Percentiles rank a stretch among this genome's conserved stretches.
These are phyloP conservation scores for Mycena filopes DNA, from an alignment of 768 basidiomycete genomes.

Conservation along the genomic window DNA sequence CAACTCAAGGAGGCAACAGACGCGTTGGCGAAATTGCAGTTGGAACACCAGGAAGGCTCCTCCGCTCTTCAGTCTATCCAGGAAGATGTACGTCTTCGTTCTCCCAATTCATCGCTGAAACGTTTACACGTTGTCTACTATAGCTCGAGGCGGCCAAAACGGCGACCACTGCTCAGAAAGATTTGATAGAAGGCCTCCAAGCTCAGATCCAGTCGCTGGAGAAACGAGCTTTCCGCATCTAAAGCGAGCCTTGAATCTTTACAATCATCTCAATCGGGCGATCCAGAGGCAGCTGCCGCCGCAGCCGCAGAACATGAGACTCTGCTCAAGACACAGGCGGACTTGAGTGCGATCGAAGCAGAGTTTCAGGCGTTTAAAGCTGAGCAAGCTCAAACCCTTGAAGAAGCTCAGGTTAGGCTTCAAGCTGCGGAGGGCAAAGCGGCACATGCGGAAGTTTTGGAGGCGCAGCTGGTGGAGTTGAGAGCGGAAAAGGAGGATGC, in stretches of 20 bases:
- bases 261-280: conserved; percentile 56
- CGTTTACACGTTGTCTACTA: neutral
- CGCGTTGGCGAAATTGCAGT: conserved; percentile 50
- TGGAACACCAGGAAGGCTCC: conserved; percentile 44
- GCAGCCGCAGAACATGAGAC: conserved; percentile 73
- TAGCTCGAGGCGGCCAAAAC: conserved; percentile 66
- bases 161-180: conserved; percentile 51
- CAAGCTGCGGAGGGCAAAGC: conserved; percentile 58
- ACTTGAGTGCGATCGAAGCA: conserved; percentile 64
- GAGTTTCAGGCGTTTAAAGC: conserved; percentile 63
- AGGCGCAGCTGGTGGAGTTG: conserved; percentile 61
- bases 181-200: conserved; percentile 59
- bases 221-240: conserved; percentile 56
- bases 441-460: conserved; percentile 54
- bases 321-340: conserved; percentile 69
- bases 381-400: conserved; percentile 59
- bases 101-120: neutral
- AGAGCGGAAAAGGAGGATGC: conserved; percentile 77
- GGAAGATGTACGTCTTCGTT: conserved; percentile 58
- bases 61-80: conserved; percentile 53
- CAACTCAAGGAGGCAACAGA: conserved; percentile 57
- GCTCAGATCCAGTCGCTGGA: conserved; percentile 63
- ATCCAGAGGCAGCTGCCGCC: conserved; percentile 56
- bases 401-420: conserved; percentile 58
- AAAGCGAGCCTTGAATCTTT: conserved; percentile 65